Conservation (phyloP, 2,329 filamentous ascomycete species). For the Teratosphaeria destructans region DNA sequence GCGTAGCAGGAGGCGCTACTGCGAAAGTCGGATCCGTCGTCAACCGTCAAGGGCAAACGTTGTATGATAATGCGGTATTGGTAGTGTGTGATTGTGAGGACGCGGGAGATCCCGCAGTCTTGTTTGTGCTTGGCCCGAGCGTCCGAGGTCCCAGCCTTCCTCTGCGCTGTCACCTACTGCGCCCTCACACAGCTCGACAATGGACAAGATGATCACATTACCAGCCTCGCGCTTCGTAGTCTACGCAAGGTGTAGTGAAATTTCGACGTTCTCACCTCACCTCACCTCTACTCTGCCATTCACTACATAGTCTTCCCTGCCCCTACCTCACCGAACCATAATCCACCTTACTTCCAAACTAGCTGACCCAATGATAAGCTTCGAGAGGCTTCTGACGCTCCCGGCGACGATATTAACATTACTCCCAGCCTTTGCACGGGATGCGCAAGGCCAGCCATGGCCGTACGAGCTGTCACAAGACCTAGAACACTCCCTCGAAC, state of each 20-base stretch:
- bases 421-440: slow-evolving; percentile 3
- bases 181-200: background rate
- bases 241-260: background rate
- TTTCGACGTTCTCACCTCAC: background rate
- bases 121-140: background rate
- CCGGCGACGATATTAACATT: slow-evolving; percentile 17
- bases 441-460: slow-evolving; percentile 29
- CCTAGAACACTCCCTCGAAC: slow-evolving; percentile 39
- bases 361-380: background rate
- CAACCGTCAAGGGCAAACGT: background rate
- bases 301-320: background rate
- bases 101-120: background rate
- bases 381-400: slow-evolving; percentile 11
- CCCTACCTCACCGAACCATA: background rate
- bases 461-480: slow-evolving; percentile 37
- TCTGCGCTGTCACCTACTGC: background rate
- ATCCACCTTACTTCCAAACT: background rate
- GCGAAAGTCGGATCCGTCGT: background rate
- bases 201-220: background rate
- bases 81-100: background rate
- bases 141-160: background rate
- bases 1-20: background rate
- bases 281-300: background rate
- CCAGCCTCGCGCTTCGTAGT: background rate
- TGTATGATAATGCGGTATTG: background rate